Evolutionary conservation across 495 filamentous ascomycete species (phyloP), one percentile per base, ranked within the genome.

Genomic region (Xylaria castorea): DNA sequence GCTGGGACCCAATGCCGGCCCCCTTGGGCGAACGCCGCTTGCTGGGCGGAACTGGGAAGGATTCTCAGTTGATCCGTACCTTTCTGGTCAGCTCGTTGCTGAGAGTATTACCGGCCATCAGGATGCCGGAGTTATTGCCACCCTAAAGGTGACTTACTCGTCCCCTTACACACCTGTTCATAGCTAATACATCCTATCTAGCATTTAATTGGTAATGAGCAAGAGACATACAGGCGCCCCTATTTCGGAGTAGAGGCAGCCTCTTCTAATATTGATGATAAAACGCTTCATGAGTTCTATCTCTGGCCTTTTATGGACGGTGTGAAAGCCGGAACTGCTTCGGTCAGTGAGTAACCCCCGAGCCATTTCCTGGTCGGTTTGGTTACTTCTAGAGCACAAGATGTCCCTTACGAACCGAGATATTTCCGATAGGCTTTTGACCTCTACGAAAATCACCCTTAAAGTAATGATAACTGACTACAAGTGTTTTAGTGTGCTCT

Each of bases 221-320:
- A 92, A 80, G 90, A 92, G 72, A 85, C 85, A 1, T 83, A 91
- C 74, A 85, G 92, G n/a, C 90, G 82, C 34, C 83, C 84, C 0
- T 73, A 77, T 16, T 78, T 79, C 62, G 84, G 84, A 9, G 79
- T 87, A 1, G 80, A 89, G 67, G 81, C 86, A 3, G 78, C 89
- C 6, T 90, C 88, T 9, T 85, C 88, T 1, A 90, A 90, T 66
- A 85, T 92, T 16, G 90, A 91, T 63, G 90, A 94, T 73, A 83
- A 87, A 65, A 92, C 91, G 0, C 80, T 93, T 72, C 91, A 93
- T 75, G 91, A 93, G 76, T 74, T 91, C 5, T 94, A 94, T 76
- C 83, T 92, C 0, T 94, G 90, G 89, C 89, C 90, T 0, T 93
- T 93, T 77, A 85, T 87, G 42, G 87, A 93, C 73, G 88, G 89